phyloP scores from a whole-genome alignment of 169 alveolate genomes.

The Eimeria acervulina region DNA sequence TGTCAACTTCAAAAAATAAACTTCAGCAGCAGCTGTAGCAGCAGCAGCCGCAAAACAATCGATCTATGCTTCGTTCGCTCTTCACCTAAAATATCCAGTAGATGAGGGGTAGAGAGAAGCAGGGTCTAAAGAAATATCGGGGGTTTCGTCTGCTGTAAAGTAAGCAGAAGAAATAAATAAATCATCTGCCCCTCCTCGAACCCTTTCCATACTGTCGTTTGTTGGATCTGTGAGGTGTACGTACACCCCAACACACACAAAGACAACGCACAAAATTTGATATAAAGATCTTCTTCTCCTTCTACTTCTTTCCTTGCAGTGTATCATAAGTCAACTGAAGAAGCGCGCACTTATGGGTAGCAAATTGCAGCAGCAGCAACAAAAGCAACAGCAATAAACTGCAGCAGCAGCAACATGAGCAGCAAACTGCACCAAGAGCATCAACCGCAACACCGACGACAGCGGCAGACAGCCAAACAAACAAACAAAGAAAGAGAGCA shows the following conservation, averaged over 20 bases:
- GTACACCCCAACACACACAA: neutral
- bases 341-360: too few species aligned
- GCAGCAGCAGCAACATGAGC: too few species aligned
- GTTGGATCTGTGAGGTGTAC: neutral
- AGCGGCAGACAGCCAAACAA: too few species aligned
- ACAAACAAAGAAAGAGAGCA: too few species aligned
- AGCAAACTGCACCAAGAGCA: too few species aligned
- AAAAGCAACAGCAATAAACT: too few species aligned
- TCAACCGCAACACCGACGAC: too few species aligned
- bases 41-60: neutral
- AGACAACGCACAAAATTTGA: neutral
- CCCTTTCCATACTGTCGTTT: too few species aligned
- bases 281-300: too few species aligned
- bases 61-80: neutral
- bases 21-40: neutral
- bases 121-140: neutral
- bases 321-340: too few species aligned
- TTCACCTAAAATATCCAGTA: neutral
- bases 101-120: neutral
- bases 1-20: neutral
- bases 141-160: neutral
- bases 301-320: too few species aligned
- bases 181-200: neutral
- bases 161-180: constrained; percentile 12
- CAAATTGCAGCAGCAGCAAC: too few species aligned